A percentile compares a stretch with the other conserved stretches of the same genome.
These are phyloP conservation scores for Aspergillus diversus DNA, from an alignment of 495 filamentous ascomycete species.

Conservation along the genomic window DNA sequence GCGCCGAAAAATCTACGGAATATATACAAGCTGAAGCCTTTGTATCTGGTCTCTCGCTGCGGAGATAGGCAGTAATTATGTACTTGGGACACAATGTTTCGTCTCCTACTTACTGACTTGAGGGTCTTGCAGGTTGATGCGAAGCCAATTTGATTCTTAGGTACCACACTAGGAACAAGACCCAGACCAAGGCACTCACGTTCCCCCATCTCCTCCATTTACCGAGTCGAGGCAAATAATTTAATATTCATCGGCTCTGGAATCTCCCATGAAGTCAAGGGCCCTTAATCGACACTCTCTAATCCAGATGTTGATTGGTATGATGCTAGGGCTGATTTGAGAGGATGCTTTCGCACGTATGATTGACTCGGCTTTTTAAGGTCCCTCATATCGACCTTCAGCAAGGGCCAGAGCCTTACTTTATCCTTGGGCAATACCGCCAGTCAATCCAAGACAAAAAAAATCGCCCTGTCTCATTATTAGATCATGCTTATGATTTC, in stretches of 20 bases:
- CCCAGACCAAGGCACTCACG: not conserved
- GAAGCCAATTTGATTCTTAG: conserved; percentile 14
- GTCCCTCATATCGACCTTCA: too few species aligned
- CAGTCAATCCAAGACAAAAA: too few species aligned
- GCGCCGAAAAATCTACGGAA: too few species aligned
- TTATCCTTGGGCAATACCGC: too few species aligned
- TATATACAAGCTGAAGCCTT: not conserved
- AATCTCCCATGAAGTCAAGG: not conserved
- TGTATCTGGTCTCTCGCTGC: not conserved
- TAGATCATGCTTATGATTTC: too few species aligned
- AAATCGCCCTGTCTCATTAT: too few species aligned
- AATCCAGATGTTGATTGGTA: not conserved
- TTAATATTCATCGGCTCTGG: not conserved
- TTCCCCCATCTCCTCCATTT: conserved; percentile 13
- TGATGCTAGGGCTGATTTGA: not conserved
- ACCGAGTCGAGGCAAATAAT: conserved; percentile 3
- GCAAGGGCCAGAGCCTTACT: too few species aligned
- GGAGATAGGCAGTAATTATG: conserved; percentile 1
- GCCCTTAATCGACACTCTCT: not conserved
- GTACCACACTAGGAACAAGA: conserved; percentile 23
- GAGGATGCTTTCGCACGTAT: not conserved
- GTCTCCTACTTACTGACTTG: conserved; percentile 8
- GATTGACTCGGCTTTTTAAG: too few species aligned
- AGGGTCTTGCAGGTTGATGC: conserved; percentile 7
- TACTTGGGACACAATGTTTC: not conserved